Evolutionary conservation across 352 stramenopile genomes (phyloP), one percentile per base, ranked within the genome.

Genomic region (Phytopythium oedochilum): DNA sequence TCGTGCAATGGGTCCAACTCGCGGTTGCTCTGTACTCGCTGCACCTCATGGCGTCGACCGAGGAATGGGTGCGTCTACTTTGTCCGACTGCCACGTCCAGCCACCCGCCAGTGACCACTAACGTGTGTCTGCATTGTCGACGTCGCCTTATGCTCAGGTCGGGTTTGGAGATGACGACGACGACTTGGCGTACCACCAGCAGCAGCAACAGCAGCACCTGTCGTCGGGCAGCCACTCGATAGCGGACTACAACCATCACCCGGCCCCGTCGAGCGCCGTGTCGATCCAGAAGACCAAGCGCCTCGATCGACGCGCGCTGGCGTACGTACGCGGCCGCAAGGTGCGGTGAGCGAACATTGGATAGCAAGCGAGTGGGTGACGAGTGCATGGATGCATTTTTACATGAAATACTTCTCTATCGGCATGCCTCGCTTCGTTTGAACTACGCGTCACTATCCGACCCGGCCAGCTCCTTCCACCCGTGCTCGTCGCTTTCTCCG

Each of bases 1-100:
- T 94, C 12, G 83, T 95, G 14, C 85, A 95, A 57, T 95, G 85
- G 85, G 71, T 90, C 23, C 85, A 95, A 31, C 68, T 92, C 47
- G 73, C 83, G 1, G 43, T 95, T 17, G 85, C 85, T n/a, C 72
- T 95, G 2, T 93, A 92, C 57, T 93, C 85, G 8, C 53, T 95
- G 15, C 78, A 95, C 54, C 63, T 78, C 43, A 91, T 92, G 79
- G 77, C 83, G 12, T 63, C 70, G 12, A 72, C 68, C 5, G 77
- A 92, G n/a, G 77, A 91, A 55, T 93, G 78, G 85, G 83, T 92
- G 68, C 40, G 71, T 54, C 5, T 14, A 20, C n/a, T 39, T 17
- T 40, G 15, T n/a, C n/a, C n/a, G n/a, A n/a, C n/a, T n/a, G n/a
- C n/a, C n/a, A n/a, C n/a, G n/a, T n/a, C n/a, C n/a, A n/a, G n/a